Conservation (phyloP, 768 basidiomycete genomes). For the Pleurotus platypus region DNA sequence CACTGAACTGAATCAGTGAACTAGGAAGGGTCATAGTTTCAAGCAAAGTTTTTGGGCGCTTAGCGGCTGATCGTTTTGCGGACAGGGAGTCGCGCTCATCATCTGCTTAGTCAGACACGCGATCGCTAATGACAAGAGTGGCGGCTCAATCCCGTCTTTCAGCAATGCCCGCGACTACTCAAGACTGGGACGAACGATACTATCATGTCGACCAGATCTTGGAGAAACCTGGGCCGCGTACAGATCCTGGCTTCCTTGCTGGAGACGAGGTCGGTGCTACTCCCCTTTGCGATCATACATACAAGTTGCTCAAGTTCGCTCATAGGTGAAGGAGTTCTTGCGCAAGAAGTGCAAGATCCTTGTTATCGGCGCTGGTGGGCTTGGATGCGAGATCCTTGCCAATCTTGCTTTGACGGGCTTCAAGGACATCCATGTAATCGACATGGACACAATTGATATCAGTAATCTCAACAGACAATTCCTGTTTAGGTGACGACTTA, state of each 20-base stretch:
- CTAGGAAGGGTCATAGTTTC: slow-evolving; percentile 35
- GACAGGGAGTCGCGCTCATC: too few relatives aligned
- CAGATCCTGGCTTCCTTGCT: slow-evolving; percentile 77
- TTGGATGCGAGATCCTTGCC: slow-evolving; percentile 96
- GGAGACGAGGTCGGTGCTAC: slow-evolving; percentile 64
- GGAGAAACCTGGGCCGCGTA: slow-evolving; percentile 84
- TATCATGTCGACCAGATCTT: slow-evolving; percentile 84
- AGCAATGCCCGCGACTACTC: not conserved
- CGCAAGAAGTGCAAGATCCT: slow-evolving; percentile 85
- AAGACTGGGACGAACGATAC: slow-evolving; percentile 60
- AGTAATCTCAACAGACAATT: slow-evolving; percentile 99
- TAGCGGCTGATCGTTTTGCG: too few relatives aligned
- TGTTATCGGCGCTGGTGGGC: slow-evolving; percentile 96
- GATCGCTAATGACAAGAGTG: slow-evolving; percentile 4
- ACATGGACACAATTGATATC: slow-evolving; percentile 99
- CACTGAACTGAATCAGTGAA: slow-evolving; percentile 58
- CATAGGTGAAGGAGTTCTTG: slow-evolving; percentile 84
- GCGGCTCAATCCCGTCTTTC: not conserved
- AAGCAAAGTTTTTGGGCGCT: not conserved
- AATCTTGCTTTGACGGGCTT: slow-evolving; percentile 96
- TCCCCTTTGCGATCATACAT: not conserved
- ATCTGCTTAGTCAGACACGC: slow-evolving; percentile 3
- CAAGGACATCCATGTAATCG: slow-evolving; percentile 98
- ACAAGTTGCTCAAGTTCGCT: not conserved
- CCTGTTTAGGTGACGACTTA: slow-evolving; percentile 73